A percentile compares a stretch with the other conserved stretches of the same genome.
Evolutionary conservation across 805 yeast genomes (phyloP).

Genomic region (Lipomyces anomalus): DNA sequence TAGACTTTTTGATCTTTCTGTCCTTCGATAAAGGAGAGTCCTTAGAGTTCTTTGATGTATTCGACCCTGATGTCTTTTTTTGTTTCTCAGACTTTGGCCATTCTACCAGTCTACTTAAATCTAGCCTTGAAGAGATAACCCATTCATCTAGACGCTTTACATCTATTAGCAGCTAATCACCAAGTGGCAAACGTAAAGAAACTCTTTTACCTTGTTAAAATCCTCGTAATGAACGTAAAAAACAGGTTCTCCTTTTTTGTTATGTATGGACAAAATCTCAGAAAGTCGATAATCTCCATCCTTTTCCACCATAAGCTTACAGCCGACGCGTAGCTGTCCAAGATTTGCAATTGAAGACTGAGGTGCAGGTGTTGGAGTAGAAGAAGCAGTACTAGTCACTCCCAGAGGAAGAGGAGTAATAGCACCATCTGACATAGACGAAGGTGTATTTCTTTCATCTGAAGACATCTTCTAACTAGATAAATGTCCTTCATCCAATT

Average conservation of each 20-base stretch:
- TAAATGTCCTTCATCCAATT: no score
- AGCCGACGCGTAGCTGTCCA: constrained; percentile 46
- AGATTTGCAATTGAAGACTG: constrained; percentile 22
- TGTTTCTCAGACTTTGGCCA: constrained; percentile 58
- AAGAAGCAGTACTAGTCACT: no score
- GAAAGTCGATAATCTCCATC: constrained; percentile 77
- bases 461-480: no score
- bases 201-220: constrained; percentile 70
- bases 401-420: no score
- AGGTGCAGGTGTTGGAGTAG: no score
- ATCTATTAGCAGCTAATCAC: no score
- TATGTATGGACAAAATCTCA: constrained; percentile 72
- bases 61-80: constrained; percentile 34
- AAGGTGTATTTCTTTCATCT: no score
- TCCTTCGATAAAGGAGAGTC: constrained; percentile 12
- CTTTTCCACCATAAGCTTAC: constrained; percentile 75
- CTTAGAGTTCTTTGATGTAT: constrained; percentile 25
- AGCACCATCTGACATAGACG: no score
- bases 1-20: constrained; percentile 15
- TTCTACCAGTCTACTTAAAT: constrained; percentile 61
- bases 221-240: constrained; percentile 93
- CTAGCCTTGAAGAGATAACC: constrained; percentile 69
- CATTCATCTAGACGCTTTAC: constrained; percentile 81
- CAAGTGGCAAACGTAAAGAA: constrained; percentile 5
- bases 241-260: constrained; percentile 67